These are phyloP conservation scores for Gyromitra esculenta DNA, from an alignment of 2,329 filamentous ascomycete species.

Conservation along the genomic window DNA sequence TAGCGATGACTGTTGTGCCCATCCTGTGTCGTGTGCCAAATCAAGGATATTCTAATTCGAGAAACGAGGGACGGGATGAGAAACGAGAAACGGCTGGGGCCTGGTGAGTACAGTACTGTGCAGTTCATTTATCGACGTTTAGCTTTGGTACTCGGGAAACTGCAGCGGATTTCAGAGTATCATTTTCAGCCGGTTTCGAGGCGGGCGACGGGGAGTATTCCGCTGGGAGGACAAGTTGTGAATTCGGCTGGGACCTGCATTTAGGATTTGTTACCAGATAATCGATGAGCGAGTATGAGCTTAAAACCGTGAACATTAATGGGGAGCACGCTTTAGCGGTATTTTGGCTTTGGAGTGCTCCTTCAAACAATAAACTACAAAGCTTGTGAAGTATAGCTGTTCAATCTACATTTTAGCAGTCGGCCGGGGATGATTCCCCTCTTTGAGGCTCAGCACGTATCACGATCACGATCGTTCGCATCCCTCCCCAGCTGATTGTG, in stretches of 20 bases:
- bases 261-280: conserved; percentile 27
- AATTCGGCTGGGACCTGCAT: conserved; percentile 44
- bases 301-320: conserved; percentile 15
- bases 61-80: conserved; percentile 30
- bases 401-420: neutral
- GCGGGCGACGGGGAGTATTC: conserved; percentile 23
- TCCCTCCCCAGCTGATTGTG: conserved; percentile 30
- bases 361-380: conserved; percentile 6
- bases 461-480: conserved; percentile 35
- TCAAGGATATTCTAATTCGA: conserved; percentile 19
- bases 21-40: conserved; percentile 35
- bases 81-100: conserved; percentile 2
- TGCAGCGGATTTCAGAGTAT: conserved; percentile 6
- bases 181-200: conserved; percentile 29
- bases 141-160: conserved; percentile 34
- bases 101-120: conserved; percentile 14
- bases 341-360: neutral
- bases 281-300: conserved; percentile 18
- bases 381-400: neutral
- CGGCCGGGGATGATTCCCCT: conserved; percentile 1
- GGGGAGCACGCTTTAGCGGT: conserved; percentile 4
- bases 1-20: conserved; percentile 12
- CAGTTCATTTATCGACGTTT: conserved; percentile 33
- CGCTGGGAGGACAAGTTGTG: conserved; percentile 13
- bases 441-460: conserved; percentile 24